Conservation (phyloP, 1,284 basidiomycete genomes). For the Fomes fomentarius region DNA sequence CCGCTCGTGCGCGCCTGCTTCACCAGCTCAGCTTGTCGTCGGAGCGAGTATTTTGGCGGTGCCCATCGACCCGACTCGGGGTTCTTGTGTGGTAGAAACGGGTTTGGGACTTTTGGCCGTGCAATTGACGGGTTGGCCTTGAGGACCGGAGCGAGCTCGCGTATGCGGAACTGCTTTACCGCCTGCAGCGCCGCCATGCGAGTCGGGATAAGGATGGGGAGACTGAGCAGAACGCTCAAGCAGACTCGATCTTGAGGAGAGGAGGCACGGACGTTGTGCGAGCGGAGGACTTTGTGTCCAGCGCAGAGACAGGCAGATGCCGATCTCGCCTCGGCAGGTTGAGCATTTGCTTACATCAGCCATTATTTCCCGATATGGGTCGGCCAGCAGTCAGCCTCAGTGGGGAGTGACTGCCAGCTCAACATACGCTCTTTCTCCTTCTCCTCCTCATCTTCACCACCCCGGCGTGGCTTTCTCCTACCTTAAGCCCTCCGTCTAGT, state of each 20-base stretch:
- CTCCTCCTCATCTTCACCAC: constrained; percentile 17
- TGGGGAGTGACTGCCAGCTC: constrained; percentile 25
- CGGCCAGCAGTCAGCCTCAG: constrained; percentile 21
- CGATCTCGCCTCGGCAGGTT: not conserved
- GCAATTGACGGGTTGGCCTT: constrained; percentile 13
- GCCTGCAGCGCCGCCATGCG: constrained; percentile 31
- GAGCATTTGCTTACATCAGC: constrained; percentile 12
- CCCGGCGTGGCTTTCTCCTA: constrained; percentile 11
- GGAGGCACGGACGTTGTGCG: not conserved
- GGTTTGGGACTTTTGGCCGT: constrained; percentile 46
- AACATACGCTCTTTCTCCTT: constrained; percentile 10
- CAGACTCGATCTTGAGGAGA: too few species aligned
- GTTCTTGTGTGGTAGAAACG: constrained; percentile 68
- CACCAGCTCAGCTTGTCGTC: constrained; percentile 76
- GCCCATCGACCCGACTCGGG: constrained; percentile 66
- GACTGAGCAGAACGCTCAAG: too few species aligned
- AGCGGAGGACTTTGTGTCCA: not conserved
- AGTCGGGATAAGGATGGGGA: too few species aligned
- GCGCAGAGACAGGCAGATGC: too few species aligned
- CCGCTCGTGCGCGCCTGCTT: constrained; percentile 64
- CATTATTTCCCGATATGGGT: constrained; percentile 21
- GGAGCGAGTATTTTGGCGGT: constrained; percentile 68
- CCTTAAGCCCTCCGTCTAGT: constrained; percentile 11
- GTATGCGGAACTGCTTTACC: constrained; percentile 35
- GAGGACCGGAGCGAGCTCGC: constrained; percentile 28